phyloP scores from a whole-genome alignment of 2,329 filamentous ascomycete genomes.

The Periconia sp. region DNA sequence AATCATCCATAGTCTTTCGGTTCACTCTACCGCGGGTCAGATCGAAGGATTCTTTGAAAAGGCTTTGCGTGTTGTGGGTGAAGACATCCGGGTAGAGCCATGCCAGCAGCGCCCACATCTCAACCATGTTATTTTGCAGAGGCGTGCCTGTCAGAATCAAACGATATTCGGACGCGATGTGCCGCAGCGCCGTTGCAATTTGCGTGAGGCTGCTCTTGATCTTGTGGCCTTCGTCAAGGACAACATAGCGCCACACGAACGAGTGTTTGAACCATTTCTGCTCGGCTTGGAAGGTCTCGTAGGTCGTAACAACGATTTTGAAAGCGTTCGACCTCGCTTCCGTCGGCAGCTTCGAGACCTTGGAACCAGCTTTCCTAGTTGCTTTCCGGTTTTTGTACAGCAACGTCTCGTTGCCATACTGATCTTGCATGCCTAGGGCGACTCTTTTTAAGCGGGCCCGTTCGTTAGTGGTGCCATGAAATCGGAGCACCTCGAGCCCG shows the following conservation, averaged over 20 bases:
- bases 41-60: constrained; percentile 64
- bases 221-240: constrained; percentile 97
- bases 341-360: constrained; percentile 34
- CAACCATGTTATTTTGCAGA: constrained; percentile 63
- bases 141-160: constrained; percentile 62
- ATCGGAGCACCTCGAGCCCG: constrained; percentile 81
- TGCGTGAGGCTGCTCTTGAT: constrained; percentile 81
- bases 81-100: constrained; percentile 67
- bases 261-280: constrained; percentile 88
- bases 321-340: constrained; percentile 32
- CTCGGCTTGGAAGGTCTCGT: constrained; percentile 99
- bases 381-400: constrained; percentile 90
- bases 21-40: constrained; percentile 61
- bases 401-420: constrained; percentile 57
- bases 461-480: constrained; percentile 87
- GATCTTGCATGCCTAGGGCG: constrained; percentile 53
- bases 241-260: constrained; percentile 99
- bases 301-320: constrained; percentile 84
- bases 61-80: constrained; percentile 53
- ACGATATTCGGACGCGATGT: constrained; percentile 55
- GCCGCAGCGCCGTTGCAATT: constrained; percentile 51
- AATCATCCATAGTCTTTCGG: constrained; percentile 59
- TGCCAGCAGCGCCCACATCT: constrained; percentile 64
- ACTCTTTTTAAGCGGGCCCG: constrained; percentile 73
- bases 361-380: constrained; percentile 74